phyloP scores from a whole-genome alignment of 257 asterid genomes.

The Nicotiana undulata region DNA sequence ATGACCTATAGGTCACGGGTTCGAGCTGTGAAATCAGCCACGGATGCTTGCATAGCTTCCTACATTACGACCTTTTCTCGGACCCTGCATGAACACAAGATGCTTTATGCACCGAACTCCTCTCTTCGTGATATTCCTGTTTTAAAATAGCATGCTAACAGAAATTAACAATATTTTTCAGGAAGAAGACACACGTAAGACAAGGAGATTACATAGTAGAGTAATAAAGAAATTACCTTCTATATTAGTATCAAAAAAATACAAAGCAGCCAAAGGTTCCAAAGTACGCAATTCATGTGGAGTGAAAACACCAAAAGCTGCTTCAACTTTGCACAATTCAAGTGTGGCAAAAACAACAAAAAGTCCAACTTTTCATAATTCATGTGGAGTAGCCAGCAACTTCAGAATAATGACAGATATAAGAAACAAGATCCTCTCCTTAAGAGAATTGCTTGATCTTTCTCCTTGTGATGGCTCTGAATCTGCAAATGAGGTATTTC shows the following conservation, averaged over 20 bases:
- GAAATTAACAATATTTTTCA: conserved; percentile 11
- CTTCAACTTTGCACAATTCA: background rate
- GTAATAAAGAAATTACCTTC: background rate
- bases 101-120: no score
- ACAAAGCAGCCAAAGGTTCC: conserved; percentile 15
- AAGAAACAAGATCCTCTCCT: conserved; percentile 47
- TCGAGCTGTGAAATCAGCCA: no score
- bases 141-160: background rate
- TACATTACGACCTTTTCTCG: no score
- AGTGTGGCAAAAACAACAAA: background rate
- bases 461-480: conserved; percentile 63
- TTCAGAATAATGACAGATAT: conserved; percentile 42
- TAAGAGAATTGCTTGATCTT: conserved; percentile 75
- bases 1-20: no score
- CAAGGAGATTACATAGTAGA: conserved; percentile 14
- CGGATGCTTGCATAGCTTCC: no score
- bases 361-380: conserved; percentile 4
- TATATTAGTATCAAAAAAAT: conserved; percentile 18
- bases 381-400: conserved; percentile 39
- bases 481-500: conserved; percentile 53
- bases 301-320: background rate
- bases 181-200: conserved; percentile 32
- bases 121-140: background rate
- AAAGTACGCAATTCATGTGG: conserved; percentile 9
- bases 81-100: no score